Evolutionary conservation across 331 rosid genomes (phyloP), one percentile per base, ranked within the genome.

Genomic region (Erythrophleum ivorense): DNA sequence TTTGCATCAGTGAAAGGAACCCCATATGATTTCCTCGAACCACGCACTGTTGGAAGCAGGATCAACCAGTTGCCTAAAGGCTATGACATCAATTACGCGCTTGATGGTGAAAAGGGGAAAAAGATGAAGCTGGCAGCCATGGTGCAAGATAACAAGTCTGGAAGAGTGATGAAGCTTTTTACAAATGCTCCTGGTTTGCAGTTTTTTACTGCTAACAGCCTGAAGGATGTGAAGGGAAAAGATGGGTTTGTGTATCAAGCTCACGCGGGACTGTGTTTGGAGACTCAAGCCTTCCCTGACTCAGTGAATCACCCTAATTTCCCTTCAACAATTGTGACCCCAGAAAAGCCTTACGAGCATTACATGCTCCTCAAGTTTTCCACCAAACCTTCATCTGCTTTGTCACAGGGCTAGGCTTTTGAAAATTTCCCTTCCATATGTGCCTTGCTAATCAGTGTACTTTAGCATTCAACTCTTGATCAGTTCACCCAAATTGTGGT

Each of bases 271-370:
- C 73, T 94, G 0, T 91, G 96, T 78, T 82, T 94, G 88, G 97
- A 94, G 88, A 90, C 91, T 58, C 98, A 86, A 63, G 92, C 87
- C 2, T 94, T 88, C 43, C 96, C 97, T 2, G 93, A 94, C 43
- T 85, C 92, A 0, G 94, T 92, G 77, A 92, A 94, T 59, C 98
- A 88, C 54, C 91, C 88, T 43, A 89, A 88, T 80, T 94, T 94
- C 67, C 97, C 97, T 3, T 92, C 98, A 7, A 90, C 91, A 4
- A 92, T 92, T 85, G 91, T 94, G 33, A 89, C 84, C 18, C 91
- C 90, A 1, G 82, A 84, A 71, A 82, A 86, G 83, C 83, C 91
- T 81, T 89, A 90, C 68, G 86, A 79, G 7, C 98, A 91, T 75
- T 10, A 15, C 34, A 88, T 89, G 90, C 77, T 88, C 19, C 69